Base-by-base conservation (phyloP, 1,284 basidiomycete species). In the Moesziomyces globuligerus region DNA sequence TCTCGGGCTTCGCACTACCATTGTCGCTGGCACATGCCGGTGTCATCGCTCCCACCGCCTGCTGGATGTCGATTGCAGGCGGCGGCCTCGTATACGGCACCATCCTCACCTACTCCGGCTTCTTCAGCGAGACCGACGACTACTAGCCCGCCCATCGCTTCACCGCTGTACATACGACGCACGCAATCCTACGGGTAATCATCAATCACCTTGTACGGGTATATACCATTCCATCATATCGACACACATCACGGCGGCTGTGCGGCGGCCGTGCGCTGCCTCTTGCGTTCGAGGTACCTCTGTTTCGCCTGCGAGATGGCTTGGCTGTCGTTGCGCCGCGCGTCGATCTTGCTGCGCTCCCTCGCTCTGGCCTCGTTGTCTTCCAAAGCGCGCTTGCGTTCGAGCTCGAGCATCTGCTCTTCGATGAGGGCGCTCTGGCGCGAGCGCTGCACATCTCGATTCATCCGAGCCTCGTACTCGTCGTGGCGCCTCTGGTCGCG, bases 81-180 rank as follows among this genome's bases (percentile, higher is more conserved):
- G 96, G 96, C 83, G 91, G 90, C 34, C 86, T 98, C 65, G 93
- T 98, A 2, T 98, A 98, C 81, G 92, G 91, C 5, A 98, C 96
- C 90, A 42, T 79, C 48, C 38, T 79, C 38, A 72, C 75, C 26
- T 79, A 79, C 50, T 76, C 76, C 13, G 75, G 76, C 15, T 79
- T 77, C 73, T 79, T 79, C 56, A 73, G 20, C 58, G 75, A 79
- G 46, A 47, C 64, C 21, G 76, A 79, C 28, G 76, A 79, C 48
- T 65, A 60, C 42, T 79, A 51, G 39, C 20, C 18, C 24, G 10
- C 20, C 20, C 29, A 36, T 17, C 21, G 7, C n/a, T 15, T 28
- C 32, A 11, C 37, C 40, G 6, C 53, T 77, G 56, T 60, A 67
- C 44, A 67, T 59, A 56, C 23, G 34, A 40, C 37, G n/a, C 48